These are phyloP conservation scores for Paramecium sonneborni DNA, from an alignment of 73 alveolate genomes.

Conservation along the genomic window DNA sequence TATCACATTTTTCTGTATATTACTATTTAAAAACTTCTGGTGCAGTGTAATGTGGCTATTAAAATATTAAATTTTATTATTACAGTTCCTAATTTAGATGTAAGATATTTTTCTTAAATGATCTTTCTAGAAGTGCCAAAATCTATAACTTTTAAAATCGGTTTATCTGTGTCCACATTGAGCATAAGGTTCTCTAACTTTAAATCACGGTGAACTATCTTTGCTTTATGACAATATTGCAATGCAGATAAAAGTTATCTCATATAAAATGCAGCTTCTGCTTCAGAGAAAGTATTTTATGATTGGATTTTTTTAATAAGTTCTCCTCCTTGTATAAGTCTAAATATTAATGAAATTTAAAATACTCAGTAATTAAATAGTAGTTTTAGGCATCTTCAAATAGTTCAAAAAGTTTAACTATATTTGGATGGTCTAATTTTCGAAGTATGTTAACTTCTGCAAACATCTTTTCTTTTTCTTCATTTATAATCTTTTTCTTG, in stretches of 20 bases:
- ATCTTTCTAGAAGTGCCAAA: constrained; percentile 69
- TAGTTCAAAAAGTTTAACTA: constrained; percentile 57
- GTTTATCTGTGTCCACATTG: constrained; percentile 15
- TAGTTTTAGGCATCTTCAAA: constrained; percentile 57
- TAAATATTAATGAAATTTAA: neutral
- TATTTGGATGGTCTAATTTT: constrained; percentile 63
- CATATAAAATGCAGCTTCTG: constrained; percentile 70
- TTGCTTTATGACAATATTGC: constrained; percentile 69
- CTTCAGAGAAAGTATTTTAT: constrained; percentile 47
- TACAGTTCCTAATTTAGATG: constrained; percentile 44
- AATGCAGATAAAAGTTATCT: constrained; percentile 69
- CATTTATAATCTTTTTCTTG: constrained; percentile 51
- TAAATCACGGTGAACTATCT: constrained; percentile 71
- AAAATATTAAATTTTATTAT: neutral
- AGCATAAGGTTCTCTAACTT: constrained; percentile 66
- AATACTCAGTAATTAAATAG: constrained; percentile 55
- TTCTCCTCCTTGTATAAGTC: constrained; percentile 40
- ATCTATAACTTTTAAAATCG: constrained; percentile 63
- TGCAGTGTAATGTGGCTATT: constrained; percentile 50
- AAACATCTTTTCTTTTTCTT: constrained; percentile 64
- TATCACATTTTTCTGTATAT: constrained; percentile 32
- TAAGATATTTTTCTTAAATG: constrained; percentile 51
- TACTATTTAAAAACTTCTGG: constrained; percentile 34
- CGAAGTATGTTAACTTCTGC: constrained; percentile 62
- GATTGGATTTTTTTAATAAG: neutral